Conservation (phyloP, 805 yeast species). For the Kazachstania martiniae region DNA sequence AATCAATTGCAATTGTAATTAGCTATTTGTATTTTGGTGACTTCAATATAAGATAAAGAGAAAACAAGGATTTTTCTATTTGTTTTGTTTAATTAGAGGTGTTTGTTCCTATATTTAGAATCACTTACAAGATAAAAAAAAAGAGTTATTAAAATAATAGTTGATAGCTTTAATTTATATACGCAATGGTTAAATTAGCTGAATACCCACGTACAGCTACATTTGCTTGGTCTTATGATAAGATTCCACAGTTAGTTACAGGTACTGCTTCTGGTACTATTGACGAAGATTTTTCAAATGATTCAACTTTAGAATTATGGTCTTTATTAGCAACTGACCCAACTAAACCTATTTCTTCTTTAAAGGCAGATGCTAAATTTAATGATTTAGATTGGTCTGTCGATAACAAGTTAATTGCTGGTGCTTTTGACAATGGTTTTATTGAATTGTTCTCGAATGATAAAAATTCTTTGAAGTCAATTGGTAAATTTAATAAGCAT, state of each 20-base stretch:
- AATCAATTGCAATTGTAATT: too few species aligned
- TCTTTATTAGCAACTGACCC: conserved; percentile 39
- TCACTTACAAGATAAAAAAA: too few species aligned
- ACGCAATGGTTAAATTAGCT: conserved; percentile 63
- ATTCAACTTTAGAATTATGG: conserved; percentile 73
- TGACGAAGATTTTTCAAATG: conserved; percentile 74
- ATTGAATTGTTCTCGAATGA: conserved; percentile 58
- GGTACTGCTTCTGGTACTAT: conserved; percentile 97
- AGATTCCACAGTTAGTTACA: conserved; percentile 66
- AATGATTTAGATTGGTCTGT: conserved; percentile 79
- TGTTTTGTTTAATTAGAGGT: too few species aligned
- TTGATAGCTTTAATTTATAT: too few species aligned
- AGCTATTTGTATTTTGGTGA: too few species aligned
- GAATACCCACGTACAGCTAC: conserved; percentile 82
- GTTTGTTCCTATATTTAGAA: too few species aligned
- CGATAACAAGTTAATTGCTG: conserved; percentile 60
- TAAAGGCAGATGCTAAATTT: conserved; percentile 50
- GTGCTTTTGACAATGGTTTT: conserved; percentile 77
- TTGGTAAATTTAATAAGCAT: conserved; percentile 50
- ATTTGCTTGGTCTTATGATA: conserved; percentile 89
- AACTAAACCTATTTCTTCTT: conserved; percentile 33
- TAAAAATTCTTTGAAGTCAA: conserved; percentile 35
- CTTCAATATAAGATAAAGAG: too few species aligned
- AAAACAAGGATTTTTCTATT: too few species aligned
- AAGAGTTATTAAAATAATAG: too few species aligned